Conservation (phyloP, 1,284 basidiomycete genomes). For the Phellopilus nigrolimitatus region DNA sequence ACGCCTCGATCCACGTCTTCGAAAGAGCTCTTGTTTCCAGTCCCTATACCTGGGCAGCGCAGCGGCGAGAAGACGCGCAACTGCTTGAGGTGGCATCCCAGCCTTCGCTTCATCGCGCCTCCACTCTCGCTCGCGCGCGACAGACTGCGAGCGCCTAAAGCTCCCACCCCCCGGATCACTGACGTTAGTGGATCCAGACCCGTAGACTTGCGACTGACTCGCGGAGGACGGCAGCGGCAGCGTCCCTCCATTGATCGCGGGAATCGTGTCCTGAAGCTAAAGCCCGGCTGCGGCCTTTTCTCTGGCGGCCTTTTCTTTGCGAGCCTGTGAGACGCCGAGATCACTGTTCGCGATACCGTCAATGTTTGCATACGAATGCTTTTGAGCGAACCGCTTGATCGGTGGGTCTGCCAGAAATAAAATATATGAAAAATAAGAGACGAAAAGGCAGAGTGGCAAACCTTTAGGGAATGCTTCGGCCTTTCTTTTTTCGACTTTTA, state of each 20-base stretch:
- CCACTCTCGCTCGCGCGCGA: slow-evolving; percentile 42
- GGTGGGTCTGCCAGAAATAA: slow-evolving; percentile 59
- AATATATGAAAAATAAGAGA: not conserved
- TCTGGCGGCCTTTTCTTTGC: slow-evolving; percentile 27
- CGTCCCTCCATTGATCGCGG: slow-evolving; percentile 24
- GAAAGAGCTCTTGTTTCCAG: slow-evolving; percentile 38
- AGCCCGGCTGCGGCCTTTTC: slow-evolving; percentile 30
- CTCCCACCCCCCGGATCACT: too few relatives aligned
- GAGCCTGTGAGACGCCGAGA: slow-evolving; percentile 55
- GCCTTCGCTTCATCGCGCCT: slow-evolving; percentile 37
- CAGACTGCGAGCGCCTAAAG: slow-evolving; percentile 46
- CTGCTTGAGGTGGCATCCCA: slow-evolving; percentile 51
- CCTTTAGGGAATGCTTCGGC: slow-evolving; percentile 84
- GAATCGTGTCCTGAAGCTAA: slow-evolving; percentile 46
- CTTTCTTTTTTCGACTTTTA: slow-evolving; percentile 86
- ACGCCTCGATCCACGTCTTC: slow-evolving; percentile 36
- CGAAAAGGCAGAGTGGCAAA: slow-evolving; percentile 31
- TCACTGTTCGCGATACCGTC: slow-evolving; percentile 89
- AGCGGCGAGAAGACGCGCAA: slow-evolving; percentile 47
- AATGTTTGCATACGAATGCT: slow-evolving; percentile 82
- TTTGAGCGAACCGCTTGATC: slow-evolving; percentile 87
- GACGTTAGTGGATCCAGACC: slow-evolving; percentile 19
- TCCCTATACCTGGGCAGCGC: slow-evolving; percentile 44
- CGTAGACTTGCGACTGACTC: slow-evolving; percentile 22
- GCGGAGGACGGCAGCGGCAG: slow-evolving; percentile 22